These are phyloP conservation scores for Sesbania bispinosa DNA, from an alignment of 306 rosid species.

Conservation along the genomic window DNA sequence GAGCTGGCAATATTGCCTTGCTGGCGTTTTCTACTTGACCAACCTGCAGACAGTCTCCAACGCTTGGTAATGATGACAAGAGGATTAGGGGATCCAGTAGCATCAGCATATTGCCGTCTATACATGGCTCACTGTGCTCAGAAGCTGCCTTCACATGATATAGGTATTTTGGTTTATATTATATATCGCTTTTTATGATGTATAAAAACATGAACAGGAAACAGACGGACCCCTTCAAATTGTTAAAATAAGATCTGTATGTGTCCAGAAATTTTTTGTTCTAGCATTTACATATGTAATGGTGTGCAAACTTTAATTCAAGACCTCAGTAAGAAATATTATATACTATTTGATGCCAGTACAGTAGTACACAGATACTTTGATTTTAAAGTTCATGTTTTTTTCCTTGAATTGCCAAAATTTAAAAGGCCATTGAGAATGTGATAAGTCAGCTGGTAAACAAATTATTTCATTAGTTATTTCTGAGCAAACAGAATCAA, in stretches of 20 bases:
- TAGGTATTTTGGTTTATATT: slow-evolving; percentile 44
- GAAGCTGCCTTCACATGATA: slow-evolving; percentile 70
- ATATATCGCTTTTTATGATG: not conserved
- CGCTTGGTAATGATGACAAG: slow-evolving; percentile 88
- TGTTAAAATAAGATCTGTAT: slow-evolving; percentile 6
- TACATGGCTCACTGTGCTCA: slow-evolving; percentile 71
- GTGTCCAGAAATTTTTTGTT: not conserved
- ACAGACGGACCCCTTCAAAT: not conserved
- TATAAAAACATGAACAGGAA: not conserved
- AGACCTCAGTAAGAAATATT: too few species aligned
- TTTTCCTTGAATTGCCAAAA: not conserved
- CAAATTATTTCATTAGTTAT: not conserved
- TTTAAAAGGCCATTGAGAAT: not conserved
- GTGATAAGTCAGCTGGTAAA: not conserved
- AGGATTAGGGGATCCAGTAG: slow-evolving; percentile 92
- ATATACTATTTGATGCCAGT: slow-evolving; percentile 9
- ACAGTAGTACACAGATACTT: slow-evolving; percentile 4
- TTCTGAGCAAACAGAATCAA: not conserved
- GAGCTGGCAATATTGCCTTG: slow-evolving; percentile 95
- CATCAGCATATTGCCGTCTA: slow-evolving; percentile 81
- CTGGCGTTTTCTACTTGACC: slow-evolving; percentile 74
- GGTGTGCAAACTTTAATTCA: too few species aligned
- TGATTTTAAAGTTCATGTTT: slow-evolving; percentile 8
- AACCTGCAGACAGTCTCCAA: slow-evolving; percentile 50
- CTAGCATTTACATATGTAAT: not conserved